A percentile compares a stretch with the other conserved stretches of the same genome.
These are phyloP conservation scores for Aaosphaeria arxii DNA, from an alignment of 2,329 filamentous ascomycete genomes.

Conservation along the genomic window DNA sequence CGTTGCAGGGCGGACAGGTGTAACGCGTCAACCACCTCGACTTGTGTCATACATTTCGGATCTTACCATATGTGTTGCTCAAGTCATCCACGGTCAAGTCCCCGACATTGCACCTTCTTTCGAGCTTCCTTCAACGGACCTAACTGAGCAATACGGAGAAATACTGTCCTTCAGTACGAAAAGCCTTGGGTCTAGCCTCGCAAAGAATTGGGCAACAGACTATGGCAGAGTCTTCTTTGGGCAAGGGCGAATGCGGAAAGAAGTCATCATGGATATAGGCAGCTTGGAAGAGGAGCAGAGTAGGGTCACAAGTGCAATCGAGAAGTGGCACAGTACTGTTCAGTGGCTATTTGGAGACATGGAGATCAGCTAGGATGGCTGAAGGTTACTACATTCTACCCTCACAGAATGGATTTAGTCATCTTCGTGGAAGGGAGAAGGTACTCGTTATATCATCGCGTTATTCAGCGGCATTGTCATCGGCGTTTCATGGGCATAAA, in stretches of 20 bases:
- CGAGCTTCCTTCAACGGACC: background rate
- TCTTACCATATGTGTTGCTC: slow-evolving; percentile 35
- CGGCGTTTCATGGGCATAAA: no score
- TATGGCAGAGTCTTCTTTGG: slow-evolving; percentile 44
- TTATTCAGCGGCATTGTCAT: no score
- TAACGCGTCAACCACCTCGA: slow-evolving; percentile 16
- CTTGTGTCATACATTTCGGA: slow-evolving; percentile 39
- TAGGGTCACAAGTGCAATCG: background rate
- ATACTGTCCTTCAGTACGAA: background rate
- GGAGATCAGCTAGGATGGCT: no score
- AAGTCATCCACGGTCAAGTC: background rate
- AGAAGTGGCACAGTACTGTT: background rate
- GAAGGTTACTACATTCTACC: no score
- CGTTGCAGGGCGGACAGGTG: slow-evolving; percentile 37
- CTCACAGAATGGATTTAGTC: no score
- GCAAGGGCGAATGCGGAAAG: slow-evolving; percentile 43
- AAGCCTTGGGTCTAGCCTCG: no score
- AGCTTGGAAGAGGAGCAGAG: slow-evolving; percentile 21
- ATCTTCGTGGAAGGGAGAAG: no score
- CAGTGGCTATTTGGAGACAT: no score
- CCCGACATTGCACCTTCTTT: background rate
- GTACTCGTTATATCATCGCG: no score
- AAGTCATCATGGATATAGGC: slow-evolving; percentile 41
- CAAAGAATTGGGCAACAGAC: slow-evolving; percentile 42
- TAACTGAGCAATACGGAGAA: background rate